Evolutionary conservation across 257 asterid genomes (phyloP), one percentile per base, ranked within the genome.

Genomic region (Osmanthus fragrans): DNA sequence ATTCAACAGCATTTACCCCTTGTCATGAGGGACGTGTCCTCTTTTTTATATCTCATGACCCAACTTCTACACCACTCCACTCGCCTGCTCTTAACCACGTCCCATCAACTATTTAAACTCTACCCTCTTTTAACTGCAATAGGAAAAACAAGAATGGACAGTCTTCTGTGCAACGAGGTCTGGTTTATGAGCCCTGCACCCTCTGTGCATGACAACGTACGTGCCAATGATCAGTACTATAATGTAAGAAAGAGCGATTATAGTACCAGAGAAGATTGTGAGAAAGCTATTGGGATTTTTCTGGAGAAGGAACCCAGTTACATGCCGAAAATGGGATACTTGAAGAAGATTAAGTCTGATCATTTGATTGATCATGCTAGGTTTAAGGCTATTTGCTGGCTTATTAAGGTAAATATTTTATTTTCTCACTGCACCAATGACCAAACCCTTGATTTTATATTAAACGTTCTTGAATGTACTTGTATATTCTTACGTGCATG

Each of bases 1-100:
- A 73, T 39, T 32, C 47, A 63, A 6, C 25, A 5, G 89, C 96
- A 89, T 89, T 92, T 88, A 93, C 82, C 92, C 75, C 85, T 27
- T 73, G 80, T 92, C 97, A 92, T 94, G 96, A 78, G 89, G 87
- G 88, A 74, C 84, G 90, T 88, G 88, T 85, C 92, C 87, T 76
- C 19, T 25, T 86, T 84, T 86, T 91, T 83, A 85, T 82, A 84
- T 34, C 88, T 76, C 85, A 82, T 80, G 73, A 87, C 82, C 85
- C 66, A 32, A 76, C 84, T 32, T 42, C 77, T 73, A 54, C 66
- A 51, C 42, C 79, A 32, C 80, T 58, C 79, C 72, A 29, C 27
- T 45, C 71, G 27, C 42, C 42, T 69, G 10, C 68, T 79, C 73
- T 18, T 27, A 70, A 60, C 71, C 34, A 58, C 49, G 51, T 0